phyloP scores from a whole-genome alignment of 306 rosid genomes.

The Lablab purpureus region DNA sequence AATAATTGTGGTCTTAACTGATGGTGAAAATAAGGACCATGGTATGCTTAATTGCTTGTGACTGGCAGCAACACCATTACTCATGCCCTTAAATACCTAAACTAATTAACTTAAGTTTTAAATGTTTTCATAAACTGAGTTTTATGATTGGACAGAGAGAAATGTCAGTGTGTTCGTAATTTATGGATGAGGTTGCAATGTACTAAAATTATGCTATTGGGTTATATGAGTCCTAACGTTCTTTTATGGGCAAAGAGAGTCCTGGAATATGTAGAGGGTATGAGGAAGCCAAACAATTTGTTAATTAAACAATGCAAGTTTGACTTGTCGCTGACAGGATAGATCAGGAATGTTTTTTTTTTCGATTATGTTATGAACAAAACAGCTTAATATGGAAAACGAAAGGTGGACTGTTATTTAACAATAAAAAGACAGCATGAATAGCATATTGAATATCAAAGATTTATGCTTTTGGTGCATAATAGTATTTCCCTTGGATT shows the following conservation, averaged over 20 bases:
- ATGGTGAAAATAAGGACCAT: neutral
- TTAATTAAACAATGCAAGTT: slow-evolving; percentile 24
- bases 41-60: neutral
- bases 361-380: neutral
- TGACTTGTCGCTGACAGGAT: slow-evolving; percentile 11
- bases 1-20: neutral
- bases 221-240: too few species aligned
- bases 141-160: neutral
- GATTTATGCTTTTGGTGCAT: slow-evolving; percentile 22
- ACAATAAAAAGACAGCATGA: slow-evolving; percentile 25
- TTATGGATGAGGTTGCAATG: too few species aligned
- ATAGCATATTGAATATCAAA: neutral
- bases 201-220: too few species aligned
- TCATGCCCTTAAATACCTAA: neutral
- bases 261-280: neutral
- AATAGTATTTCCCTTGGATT: slow-evolving; percentile 38
- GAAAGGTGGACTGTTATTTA: neutral
- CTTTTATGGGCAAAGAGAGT: too few species aligned
- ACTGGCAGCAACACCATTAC: neutral
- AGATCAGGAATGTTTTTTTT: slow-evolving; percentile 35
- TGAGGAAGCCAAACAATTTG: neutral
- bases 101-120: neutral
- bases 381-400: neutral
- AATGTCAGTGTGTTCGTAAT: neutral
- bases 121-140: neutral